A percentile compares a stretch with the other conserved stretches of the same genome.
These are phyloP conservation scores for Saccharum hybrid DNA, from an alignment of 202 grass and related monocot species.

Conservation along the genomic window DNA sequence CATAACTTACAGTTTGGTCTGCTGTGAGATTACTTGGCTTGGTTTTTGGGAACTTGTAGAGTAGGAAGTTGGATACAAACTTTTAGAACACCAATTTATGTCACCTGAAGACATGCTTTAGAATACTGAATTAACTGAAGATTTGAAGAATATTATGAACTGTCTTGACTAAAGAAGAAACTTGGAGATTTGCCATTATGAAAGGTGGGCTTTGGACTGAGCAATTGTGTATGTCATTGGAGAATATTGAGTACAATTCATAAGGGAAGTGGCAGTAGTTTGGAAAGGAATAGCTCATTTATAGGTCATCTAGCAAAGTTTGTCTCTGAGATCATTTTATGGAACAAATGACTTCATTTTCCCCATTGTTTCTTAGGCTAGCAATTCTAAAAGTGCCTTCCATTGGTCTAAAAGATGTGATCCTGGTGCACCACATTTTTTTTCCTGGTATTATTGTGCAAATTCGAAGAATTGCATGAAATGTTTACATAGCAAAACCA, in stretches of 20 bases:
- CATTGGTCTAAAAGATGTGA: constrained; percentile 12
- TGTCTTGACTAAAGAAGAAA: neutral
- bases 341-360: constrained; percentile 24
- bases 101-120: neutral
- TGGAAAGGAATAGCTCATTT: constrained; percentile 17
- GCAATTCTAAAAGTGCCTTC: neutral
- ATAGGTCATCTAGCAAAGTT: neutral
- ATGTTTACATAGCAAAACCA: neutral
- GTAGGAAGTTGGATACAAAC: neutral
- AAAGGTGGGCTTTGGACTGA: neutral
- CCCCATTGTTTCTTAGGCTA: neutral
- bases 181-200: neutral
- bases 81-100: neutral
- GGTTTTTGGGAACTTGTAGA: neutral
- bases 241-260: neutral
- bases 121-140: neutral
- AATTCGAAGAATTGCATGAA: constrained; percentile 3
- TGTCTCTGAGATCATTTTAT: neutral
- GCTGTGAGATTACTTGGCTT: neutral
- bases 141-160: neutral
- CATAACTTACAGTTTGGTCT: neutral
- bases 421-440: neutral
- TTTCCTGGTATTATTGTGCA: neutral
- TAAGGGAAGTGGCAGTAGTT: neutral
- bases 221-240: neutral